Evolutionary conservation across 164 flowering plant genomes (phyloP), one percentile per base, ranked within the genome.

Genomic region (Vitis riparia): DNA sequence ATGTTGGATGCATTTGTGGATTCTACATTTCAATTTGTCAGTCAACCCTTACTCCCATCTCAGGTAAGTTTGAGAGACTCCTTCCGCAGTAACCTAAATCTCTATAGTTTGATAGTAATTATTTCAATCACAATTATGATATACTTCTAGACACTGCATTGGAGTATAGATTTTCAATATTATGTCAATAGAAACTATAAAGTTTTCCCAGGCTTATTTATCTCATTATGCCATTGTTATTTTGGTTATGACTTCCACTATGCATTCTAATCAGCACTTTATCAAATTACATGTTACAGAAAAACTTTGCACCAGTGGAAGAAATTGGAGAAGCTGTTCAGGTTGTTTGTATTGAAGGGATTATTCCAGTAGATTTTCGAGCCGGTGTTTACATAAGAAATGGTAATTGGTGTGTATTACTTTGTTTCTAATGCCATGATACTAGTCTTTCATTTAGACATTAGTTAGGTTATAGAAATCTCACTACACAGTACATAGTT

Each of bases 321-420:
- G 82, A 81, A 56, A 68, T 81, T 1, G 70, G 65, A n/a, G 78
- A 71, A 51, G 71, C 70, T 30, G 60, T 69, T 50, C 55, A 15
- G 5, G 47, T 74, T 63, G 11, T 29, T 29, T 23, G 66, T 50
- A 71, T 53, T 53, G 78, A 76, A 68, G 84, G 84, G 29, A 59
- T 76, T 32, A 66, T 78, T 44, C 84, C 82, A 1, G 19, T 4
- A 30, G 78, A 74, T 67, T 81, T 81, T 51, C 74, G 82, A 8
- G 66, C 71, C 49, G 84, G 82, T 19, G 78, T 81, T n/a, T 79
- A 74, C 68, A 70, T 81, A 62, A 76, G 80, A 78, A 81, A 78
- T 63, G 84, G 84, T 81, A 53, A 60, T 10, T 6, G 9, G 9
- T 37, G 12, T 9, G 56, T 8, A 53, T n/a, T 53, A 37, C 44